Evolutionary conservation across 176 grass and related monocot genomes (phyloP).

Genomic region (Sorghum bicolor): Sorghum_bicolor_NCBIv3 NC_012871.2:893001-893500

Average conservation of each 20-base stretch:
- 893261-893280: neutral
- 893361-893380: slow-evolving; percentile 1
- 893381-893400: neutral
- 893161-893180: slow-evolving; percentile 74
- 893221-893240: neutral
- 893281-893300: neutral
- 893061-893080: slow-evolving; percentile 88
- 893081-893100: slow-evolving; percentile 89
- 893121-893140: slow-evolving; percentile 86
- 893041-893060: slow-evolving; percentile 87
- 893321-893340: neutral
- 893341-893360: neutral
- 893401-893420: neutral
- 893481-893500: neutral
- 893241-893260: slow-evolving; percentile 11
- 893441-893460: neutral
- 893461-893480: slow-evolving; percentile 15
- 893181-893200: slow-evolving; percentile 65
- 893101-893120: slow-evolving; percentile 86
- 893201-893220: slow-evolving; percentile 13
- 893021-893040: slow-evolving; percentile 99
- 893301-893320: neutral
- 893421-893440: neutral
- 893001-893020: slow-evolving; percentile 81
- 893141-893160: slow-evolving; percentile 96